Evolutionary conservation across 768 basidiomycete genomes (phyloP).

Genomic region (Pleurotus citrinopileatus): DNA sequence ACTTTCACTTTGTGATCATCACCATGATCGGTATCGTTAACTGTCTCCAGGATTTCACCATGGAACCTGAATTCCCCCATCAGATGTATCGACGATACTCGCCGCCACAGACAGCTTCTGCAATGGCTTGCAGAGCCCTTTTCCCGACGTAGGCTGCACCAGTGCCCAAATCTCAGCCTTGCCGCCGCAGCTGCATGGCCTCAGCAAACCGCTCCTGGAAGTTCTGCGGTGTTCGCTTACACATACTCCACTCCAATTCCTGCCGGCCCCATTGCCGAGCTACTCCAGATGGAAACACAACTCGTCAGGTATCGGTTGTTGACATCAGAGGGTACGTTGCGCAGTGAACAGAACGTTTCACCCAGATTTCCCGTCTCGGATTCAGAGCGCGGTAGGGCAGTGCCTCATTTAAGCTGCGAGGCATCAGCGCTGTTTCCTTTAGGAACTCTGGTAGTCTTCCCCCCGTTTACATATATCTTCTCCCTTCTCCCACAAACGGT

Average conservation of each 20-base stretch:
- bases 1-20: no score
- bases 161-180: no score
- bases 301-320: no score
- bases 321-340: slow-evolving; percentile 2
- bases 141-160: no score
- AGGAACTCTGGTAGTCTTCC: slow-evolving; percentile 10
- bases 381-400: slow-evolving; percentile 5
- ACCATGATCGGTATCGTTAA: no score
- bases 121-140: no score
- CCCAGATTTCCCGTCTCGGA: not conserved
- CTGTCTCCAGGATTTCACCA: no score
- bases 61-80: no score
- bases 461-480: not conserved
- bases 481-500: not conserved
- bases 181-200: not conserved
- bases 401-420: slow-evolving; percentile 9
- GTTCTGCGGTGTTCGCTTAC: not conserved
- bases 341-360: slow-evolving; percentile 1
- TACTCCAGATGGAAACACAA: not conserved
- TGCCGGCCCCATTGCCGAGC: not conserved
- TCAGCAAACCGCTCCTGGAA: no score
- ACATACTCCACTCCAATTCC: not conserved
- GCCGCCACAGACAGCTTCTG: no score
- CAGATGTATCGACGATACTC: no score
- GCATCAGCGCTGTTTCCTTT: not conserved